Evolutionary conservation across 2,329 filamentous ascomycete genomes (phyloP).

Genomic region (Ophiocordyceps camponoti-rufipedis): DNA sequence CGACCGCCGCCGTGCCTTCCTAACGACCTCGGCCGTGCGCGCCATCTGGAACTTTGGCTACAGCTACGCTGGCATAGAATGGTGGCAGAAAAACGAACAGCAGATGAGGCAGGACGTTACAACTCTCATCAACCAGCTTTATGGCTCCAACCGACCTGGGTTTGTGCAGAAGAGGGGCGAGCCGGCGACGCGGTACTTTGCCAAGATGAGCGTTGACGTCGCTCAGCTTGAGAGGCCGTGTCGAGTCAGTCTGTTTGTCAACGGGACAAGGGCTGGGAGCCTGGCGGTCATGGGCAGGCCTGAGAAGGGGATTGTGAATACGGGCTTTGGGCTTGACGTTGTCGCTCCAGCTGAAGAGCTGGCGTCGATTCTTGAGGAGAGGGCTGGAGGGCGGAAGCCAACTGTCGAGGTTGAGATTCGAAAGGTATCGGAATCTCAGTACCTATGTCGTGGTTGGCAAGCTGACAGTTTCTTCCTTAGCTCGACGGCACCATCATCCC

Average conservation of each 20-base stretch:
- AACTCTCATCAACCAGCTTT: slow-evolving; percentile 16
- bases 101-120: slow-evolving; percentile 14
- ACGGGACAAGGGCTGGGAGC: not conserved
- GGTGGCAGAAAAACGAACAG: slow-evolving; percentile 12
- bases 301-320: not conserved
- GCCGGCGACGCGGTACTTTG: not conserved
- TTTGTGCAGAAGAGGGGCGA: not conserved
- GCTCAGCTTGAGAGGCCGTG: not conserved
- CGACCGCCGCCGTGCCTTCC: slow-evolving; percentile 8
- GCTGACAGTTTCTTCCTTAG: not conserved
- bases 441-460: not conserved
- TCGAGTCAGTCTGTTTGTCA: not conserved
- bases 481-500: not conserved
- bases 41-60: slow-evolving; percentile 19
- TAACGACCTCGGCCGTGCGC: slow-evolving; percentile 22
- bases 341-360: not conserved
- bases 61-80: slow-evolving; percentile 19
- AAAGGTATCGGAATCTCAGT: not conserved
- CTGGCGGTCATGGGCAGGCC: not conserved
- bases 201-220: not conserved
- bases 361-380: not conserved
- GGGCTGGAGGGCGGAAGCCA: not conserved
- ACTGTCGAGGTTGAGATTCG: not conserved
- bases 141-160: slow-evolving; percentile 1
- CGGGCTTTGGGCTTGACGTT: not conserved